A percentile compares a stretch with the other conserved stretches of the same genome.
phyloP scores from a whole-genome alignment of 306 rosid species.

The Acacia acuminata region DNA sequence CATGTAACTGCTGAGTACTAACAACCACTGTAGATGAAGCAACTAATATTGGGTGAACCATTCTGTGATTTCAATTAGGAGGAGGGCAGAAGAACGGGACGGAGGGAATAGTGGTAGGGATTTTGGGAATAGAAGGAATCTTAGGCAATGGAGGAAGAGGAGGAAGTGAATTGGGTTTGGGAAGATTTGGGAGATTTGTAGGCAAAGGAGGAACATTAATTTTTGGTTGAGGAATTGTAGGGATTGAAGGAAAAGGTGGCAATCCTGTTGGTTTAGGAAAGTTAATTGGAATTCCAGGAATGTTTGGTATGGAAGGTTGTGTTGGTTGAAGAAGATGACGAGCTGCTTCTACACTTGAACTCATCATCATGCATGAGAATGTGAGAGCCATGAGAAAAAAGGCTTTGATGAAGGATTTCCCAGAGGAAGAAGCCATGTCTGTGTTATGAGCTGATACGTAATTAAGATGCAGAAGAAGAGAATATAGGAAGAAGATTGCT shows the following conservation, averaged over 20 bases:
- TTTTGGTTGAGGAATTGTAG: neutral
- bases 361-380: neutral
- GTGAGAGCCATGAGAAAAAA: neutral
- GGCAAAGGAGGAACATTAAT: neutral
- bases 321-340: slow-evolving; percentile 2
- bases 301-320: neutral
- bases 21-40: neutral
- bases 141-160: neutral
- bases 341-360: neutral
- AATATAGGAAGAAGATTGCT: neutral
- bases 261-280: neutral
- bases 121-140: neutral
- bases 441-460: neutral
- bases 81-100: neutral
- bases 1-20: neutral
- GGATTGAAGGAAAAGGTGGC: neutral
- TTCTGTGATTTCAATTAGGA: neutral
- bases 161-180: too few relatives aligned
- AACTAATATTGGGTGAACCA: too few relatives aligned
- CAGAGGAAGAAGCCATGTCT: neutral
- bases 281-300: neutral
- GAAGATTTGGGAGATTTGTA: neutral
- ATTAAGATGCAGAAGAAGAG: neutral
- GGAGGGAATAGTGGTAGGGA: neutral
- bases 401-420: neutral